These are phyloP conservation scores for Microbotryum saponariae DNA, from an alignment of 1,284 basidiomycete species.

Conservation along the genomic window DNA sequence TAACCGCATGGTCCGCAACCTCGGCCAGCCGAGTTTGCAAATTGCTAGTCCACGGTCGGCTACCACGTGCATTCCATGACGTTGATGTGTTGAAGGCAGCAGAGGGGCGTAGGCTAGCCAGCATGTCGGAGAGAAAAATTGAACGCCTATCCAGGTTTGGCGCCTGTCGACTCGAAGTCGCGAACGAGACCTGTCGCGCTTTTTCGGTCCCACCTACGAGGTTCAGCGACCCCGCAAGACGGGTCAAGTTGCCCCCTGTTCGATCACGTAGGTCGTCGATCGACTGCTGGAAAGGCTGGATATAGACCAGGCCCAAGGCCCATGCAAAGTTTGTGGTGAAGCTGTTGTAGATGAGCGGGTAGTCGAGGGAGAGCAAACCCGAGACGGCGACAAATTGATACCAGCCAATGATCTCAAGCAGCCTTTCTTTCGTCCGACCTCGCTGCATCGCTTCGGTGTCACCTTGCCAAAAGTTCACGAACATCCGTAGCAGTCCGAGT, in stretches of 20 bases:
- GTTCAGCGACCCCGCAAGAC: conserved; percentile 54
- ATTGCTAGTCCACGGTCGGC: too few species aligned
- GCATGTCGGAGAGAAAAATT: conserved; percentile 39
- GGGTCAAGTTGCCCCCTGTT: conserved; percentile 67
- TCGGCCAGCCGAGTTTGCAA: too few species aligned
- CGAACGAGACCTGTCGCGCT: conserved; percentile 11
- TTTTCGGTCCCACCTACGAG: conserved; percentile 36
- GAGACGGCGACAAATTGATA: conserved; percentile 73
- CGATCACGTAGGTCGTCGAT: conserved; percentile 72
- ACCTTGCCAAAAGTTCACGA: conserved; percentile 38
- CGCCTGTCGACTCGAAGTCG: conserved; percentile 25
- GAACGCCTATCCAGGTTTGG: conserved; percentile 44
- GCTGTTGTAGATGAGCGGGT: conserved; percentile 69
- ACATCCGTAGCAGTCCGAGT: conserved; percentile 52
- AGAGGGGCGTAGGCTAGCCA: neutral
- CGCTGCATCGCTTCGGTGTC: conserved; percentile 36
- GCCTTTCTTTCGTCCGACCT: conserved; percentile 44
- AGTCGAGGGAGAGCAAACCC: conserved; percentile 73
- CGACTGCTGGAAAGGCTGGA: conserved; percentile 59
- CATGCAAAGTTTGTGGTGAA: conserved; percentile 74
- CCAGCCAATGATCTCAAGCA: conserved; percentile 72
- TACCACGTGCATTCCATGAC: neutral
- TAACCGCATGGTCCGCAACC: too few species aligned
- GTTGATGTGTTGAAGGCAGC: neutral
- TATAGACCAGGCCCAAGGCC: conserved; percentile 72